phyloP scores from a whole-genome alignment of 495 filamentous ascomycete species.

The Friedmanniomyces simplex region DNA sequence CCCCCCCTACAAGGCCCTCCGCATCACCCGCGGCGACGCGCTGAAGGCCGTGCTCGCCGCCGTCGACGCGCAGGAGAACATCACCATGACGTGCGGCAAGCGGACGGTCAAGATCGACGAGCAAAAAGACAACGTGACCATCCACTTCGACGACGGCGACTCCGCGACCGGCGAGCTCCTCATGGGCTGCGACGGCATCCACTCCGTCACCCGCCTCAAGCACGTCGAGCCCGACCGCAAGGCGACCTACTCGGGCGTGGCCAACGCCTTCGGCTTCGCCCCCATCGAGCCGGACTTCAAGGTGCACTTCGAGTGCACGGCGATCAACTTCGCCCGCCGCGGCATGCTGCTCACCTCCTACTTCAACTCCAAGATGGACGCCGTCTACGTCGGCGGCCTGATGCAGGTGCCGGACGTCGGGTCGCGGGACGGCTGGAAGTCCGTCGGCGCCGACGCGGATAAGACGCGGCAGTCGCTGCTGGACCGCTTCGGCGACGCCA shows the following conservation, averaged over 20 bases:
- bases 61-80: slow-evolving; percentile 24
- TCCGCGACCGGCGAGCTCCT: slow-evolving; percentile 42
- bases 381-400: slow-evolving; percentile 47
- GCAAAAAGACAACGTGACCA: slow-evolving; percentile 31
- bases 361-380: slow-evolving; percentile 35
- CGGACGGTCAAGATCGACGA: slow-evolving; percentile 36
- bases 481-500: slow-evolving; percentile 36
- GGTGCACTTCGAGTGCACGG: slow-evolving; percentile 39
- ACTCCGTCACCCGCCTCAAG: slow-evolving; percentile 43
- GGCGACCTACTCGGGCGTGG: slow-evolving; percentile 45
- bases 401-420: slow-evolving; percentile 42
- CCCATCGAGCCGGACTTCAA: slow-evolving; percentile 29
- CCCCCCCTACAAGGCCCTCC: slow-evolving; percentile 26
- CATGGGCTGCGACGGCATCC: slow-evolving; percentile 55
- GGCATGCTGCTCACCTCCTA: slow-evolving; percentile 46
- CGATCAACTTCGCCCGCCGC: slow-evolving; percentile 43
- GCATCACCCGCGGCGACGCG: slow-evolving; percentile 26
- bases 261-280: slow-evolving; percentile 43
- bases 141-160: slow-evolving; percentile 43
- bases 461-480: slow-evolving; percentile 37
- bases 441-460: slow-evolving; percentile 32
- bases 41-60: slow-evolving; percentile 38
- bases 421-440: slow-evolving; percentile 40
- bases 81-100: slow-evolving; percentile 30
- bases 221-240: slow-evolving; percentile 42